Conservation (phyloP, 2,329 filamentous ascomycete genomes). For the Berkeleyomyces rouxiae region DNA sequence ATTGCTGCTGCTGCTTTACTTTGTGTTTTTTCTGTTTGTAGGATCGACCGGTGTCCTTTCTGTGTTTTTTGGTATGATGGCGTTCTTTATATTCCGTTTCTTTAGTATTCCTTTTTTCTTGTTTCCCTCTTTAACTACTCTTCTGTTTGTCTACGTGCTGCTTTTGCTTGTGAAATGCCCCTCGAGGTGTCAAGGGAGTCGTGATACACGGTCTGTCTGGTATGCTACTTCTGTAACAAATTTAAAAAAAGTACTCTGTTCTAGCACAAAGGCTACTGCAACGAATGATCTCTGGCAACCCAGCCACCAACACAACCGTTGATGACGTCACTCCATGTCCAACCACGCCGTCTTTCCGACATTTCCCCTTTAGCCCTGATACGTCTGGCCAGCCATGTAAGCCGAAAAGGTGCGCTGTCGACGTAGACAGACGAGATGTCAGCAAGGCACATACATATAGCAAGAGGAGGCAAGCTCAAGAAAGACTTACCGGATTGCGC, state of each 20-base stretch:
- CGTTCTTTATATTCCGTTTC: background rate
- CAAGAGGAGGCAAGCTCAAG: background rate
- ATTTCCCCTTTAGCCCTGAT: slow-evolving; percentile 16
- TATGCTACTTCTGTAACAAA: too few species aligned
- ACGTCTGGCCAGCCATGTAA: slow-evolving; percentile 33
- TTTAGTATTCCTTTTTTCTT: too few species aligned
- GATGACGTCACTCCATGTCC: too few species aligned
- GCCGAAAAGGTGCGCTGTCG: slow-evolving; percentile 34
- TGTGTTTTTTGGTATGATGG: background rate
- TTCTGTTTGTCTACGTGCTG: too few species aligned
- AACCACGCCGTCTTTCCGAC: background rate
- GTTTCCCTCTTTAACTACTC: too few species aligned
- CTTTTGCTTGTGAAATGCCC: too few species aligned
- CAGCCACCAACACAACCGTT: too few species aligned
- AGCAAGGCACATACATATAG: background rate
- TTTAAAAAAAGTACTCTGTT: too few species aligned
- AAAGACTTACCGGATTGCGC: slow-evolving; percentile 51
- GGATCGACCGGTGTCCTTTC: background rate
- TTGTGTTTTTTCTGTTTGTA: background rate
- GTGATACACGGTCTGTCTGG: too few species aligned
- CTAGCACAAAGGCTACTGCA: too few species aligned
- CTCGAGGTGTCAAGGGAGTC: too few species aligned
- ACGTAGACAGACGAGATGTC: background rate
- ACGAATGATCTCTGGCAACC: too few species aligned
- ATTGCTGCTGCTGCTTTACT: background rate